A percentile compares a stretch with the other conserved stretches of the same genome.
Conservation (phyloP, 169 alveolate genomes). For the Babesia microti region DNA sequence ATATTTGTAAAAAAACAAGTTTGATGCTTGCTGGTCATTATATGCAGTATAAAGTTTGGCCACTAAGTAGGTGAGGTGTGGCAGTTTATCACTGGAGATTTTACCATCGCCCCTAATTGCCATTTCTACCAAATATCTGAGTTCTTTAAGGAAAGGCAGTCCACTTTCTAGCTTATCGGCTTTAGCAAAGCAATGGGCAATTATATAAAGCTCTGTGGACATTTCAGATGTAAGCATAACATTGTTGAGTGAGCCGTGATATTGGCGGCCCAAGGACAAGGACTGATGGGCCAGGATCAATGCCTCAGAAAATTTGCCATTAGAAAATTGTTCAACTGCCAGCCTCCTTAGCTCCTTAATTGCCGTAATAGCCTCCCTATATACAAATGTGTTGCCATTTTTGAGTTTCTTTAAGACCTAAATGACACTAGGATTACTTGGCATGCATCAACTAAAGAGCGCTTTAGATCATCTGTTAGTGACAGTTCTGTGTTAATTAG, state of each 20-base stretch:
- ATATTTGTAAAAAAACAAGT: conserved; percentile 39
- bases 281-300: conserved; percentile 42
- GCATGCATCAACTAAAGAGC: too few relatives aligned
- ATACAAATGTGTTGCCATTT: too few relatives aligned
- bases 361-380: conserved; percentile 45
- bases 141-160: conserved; percentile 50
- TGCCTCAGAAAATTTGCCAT: conserved; percentile 32
- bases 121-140: conserved; percentile 62
- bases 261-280: conserved; percentile 36
- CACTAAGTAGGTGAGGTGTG: conserved; percentile 8
- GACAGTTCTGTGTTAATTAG: too few relatives aligned
- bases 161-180: conserved; percentile 60
- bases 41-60: conserved; percentile 35
- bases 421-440: too few relatives aligned
- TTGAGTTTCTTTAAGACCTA: too few relatives aligned
- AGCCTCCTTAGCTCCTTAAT: conserved; percentile 38
- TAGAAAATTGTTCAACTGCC: conserved; percentile 37
- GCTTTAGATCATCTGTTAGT: too few relatives aligned
- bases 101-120: background rate
- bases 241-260: conserved; percentile 29
- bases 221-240: conserved; percentile 50
- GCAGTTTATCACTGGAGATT: conserved; percentile 3
- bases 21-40: conserved; percentile 31
- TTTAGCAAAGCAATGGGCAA: conserved; percentile 67
- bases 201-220: conserved; percentile 67